Percentiles rank a stretch among this genome's conserved stretches.
phyloP scores from a whole-genome alignment of 768 basidiomycete genomes.

The Coprinopsis strossmayeri region DNA sequence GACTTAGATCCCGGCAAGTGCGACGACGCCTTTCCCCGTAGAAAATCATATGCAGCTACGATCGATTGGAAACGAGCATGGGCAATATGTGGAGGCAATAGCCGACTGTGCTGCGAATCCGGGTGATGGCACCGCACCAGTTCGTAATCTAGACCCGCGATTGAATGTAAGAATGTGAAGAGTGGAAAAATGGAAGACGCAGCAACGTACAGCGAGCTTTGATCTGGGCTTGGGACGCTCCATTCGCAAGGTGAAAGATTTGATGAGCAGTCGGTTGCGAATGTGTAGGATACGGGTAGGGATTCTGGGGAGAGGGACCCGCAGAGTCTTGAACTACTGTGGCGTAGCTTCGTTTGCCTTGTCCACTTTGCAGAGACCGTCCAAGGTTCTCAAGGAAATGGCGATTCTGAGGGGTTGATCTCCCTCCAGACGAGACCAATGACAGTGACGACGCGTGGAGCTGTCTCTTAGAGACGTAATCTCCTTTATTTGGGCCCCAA shows the following conservation, averaged over 20 bases:
- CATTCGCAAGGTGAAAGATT: conserved; percentile 59
- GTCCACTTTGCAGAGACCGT: not conserved
- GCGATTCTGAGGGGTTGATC: too few species aligned
- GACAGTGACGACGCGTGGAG: not conserved
- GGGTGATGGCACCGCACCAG: conserved; percentile 70
- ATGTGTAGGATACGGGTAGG: conserved; percentile 44
- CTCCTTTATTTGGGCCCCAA: too few species aligned
- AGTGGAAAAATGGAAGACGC: not conserved
- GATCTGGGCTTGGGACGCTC: conserved; percentile 53
- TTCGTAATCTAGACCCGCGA: conserved; percentile 51
- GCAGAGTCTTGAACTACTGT: not conserved
- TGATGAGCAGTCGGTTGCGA: conserved; percentile 58
- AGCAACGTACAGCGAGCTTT: conserved; percentile 57
- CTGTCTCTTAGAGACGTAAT: not conserved
- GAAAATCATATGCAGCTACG: conserved; percentile 54
- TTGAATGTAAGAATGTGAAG: not conserved
- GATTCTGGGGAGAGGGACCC: conserved; percentile 9
- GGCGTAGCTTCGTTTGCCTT: conserved; percentile 2
- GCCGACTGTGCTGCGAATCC: conserved; percentile 43
- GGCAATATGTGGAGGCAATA: conserved; percentile 35
- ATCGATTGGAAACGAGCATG: conserved; percentile 62
- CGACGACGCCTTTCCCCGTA: conserved; percentile 32
- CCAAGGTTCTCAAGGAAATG: not conserved
- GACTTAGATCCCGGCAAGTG: conserved; percentile 9
- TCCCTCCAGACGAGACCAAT: not conserved